phyloP scores from a whole-genome alignment of 495 filamentous ascomycete genomes.

The Aspergillus kassunensis region DNA sequence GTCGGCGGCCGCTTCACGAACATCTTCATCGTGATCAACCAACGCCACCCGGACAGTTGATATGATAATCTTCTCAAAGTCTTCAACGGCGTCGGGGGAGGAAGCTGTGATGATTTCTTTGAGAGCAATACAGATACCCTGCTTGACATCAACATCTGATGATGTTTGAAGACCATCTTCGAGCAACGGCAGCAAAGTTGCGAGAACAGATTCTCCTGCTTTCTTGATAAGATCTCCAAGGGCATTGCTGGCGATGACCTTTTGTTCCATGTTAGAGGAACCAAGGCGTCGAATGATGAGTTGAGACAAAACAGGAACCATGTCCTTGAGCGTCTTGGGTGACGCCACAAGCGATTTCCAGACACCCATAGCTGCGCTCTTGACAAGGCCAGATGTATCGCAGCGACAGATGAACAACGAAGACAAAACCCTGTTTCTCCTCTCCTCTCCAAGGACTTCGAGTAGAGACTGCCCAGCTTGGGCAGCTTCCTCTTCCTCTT shows the following conservation, averaged over 20 bases:
- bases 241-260: conserved; percentile 95
- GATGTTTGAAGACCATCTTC: conserved; percentile 88
- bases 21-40: conserved; percentile 82
- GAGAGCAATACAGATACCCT: conserved; percentile 95
- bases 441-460: conserved; percentile 91
- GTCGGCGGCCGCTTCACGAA: conserved; percentile 92
- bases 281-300: conserved; percentile 91
- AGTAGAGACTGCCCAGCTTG: conserved; percentile 88
- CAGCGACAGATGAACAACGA: conserved; percentile 95
- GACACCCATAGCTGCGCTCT: conserved; percentile 82
- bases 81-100: conserved; percentile 81
- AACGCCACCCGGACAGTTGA: conserved; percentile 90
- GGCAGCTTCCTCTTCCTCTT: conserved; percentile 70
- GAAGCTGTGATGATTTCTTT: conserved; percentile 92
- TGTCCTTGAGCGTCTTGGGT: conserved; percentile 87
- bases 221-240: conserved; percentile 95
- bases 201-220: conserved; percentile 87
- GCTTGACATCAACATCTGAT: conserved; percentile 87
- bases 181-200: conserved; percentile 82
- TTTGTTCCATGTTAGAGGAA: conserved; percentile 96
- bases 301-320: conserved; percentile 89
- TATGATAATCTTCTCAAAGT: conserved; percentile 91
- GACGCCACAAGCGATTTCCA: conserved; percentile 97
- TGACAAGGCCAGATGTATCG: conserved; percentile 91
- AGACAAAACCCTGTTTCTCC: conserved; percentile 90